Evolutionary conservation across 805 yeast genomes (phyloP).

Genomic region (Candida loeiensis): DNA sequence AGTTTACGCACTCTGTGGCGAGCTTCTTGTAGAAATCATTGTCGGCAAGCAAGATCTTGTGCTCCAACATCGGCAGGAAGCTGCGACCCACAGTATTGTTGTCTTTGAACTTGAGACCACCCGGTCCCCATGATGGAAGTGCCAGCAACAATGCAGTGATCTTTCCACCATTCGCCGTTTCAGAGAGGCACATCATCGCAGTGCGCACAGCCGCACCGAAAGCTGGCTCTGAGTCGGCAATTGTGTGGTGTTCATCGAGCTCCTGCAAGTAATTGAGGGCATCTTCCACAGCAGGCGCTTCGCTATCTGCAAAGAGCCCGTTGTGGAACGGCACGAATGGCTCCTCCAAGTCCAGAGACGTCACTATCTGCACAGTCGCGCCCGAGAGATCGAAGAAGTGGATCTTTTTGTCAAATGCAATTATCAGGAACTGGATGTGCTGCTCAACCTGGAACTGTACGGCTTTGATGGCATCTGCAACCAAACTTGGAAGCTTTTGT

Average conservation of each 20-base stretch:
- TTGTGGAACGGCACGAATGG: constrained; percentile 76
- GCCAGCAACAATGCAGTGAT: constrained; percentile 63
- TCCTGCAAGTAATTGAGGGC: constrained; percentile 61
- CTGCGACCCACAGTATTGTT: constrained; percentile 37
- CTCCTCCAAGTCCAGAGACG: constrained; percentile 68
- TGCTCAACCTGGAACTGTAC: constrained; percentile 35
- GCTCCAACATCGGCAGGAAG: constrained; percentile 41
- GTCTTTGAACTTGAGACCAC: constrained; percentile 51
- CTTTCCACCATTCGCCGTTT: constrained; percentile 74
- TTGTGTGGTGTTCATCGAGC: constrained; percentile 31
- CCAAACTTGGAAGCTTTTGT: constrained; percentile 56
- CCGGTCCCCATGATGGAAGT: constrained; percentile 81
- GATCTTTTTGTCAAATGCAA: constrained; percentile 69
- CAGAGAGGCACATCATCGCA: constrained; percentile 58
- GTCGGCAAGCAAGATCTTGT: constrained; percentile 54
- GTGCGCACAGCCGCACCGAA: constrained; percentile 76
- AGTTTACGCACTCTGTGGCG: constrained; percentile 51
- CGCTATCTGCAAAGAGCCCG: constrained; percentile 80
- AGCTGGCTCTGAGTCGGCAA: constrained; percentile 58
- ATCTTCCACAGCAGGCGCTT: constrained; percentile 60
- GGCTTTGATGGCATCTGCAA: constrained; percentile 67
- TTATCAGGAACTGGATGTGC: constrained; percentile 51
- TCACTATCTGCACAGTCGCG: constrained; percentile 53
- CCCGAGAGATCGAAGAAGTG: constrained; percentile 71
- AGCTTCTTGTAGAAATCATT: constrained; percentile 59